Evolutionary conservation across 352 stramenopile species (phyloP).

Genomic region (Pythium monospermum): DNA sequence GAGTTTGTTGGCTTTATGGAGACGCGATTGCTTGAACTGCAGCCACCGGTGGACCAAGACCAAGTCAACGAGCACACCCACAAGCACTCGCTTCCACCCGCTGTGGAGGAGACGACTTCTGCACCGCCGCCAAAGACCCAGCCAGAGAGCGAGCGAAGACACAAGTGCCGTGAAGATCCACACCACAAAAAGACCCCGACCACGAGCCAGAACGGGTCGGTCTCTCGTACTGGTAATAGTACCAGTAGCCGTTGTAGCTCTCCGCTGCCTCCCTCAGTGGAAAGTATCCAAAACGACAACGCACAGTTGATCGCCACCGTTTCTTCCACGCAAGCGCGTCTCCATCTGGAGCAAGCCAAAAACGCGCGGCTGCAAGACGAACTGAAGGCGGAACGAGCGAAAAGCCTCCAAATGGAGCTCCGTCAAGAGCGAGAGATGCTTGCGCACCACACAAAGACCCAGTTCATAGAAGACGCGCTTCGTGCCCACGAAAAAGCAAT

Average conservation of each 20-base stretch:
- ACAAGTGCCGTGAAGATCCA: conserved; percentile 20
- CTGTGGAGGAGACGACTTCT: too few species aligned
- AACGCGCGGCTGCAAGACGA: conserved; percentile 13
- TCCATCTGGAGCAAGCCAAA: conserved; percentile 18
- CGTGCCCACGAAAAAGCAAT: conserved; percentile 34
- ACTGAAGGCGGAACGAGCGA: conserved; percentile 5
- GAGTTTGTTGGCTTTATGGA: conserved; percentile 53
- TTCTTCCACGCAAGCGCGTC: conserved; percentile 1
- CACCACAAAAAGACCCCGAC: too few species aligned
- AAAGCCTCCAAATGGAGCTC: conserved; percentile 12
- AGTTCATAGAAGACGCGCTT: conserved; percentile 39
- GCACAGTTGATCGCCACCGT: conserved; percentile 3
- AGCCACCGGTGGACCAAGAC: conserved; percentile 5
- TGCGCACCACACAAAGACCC: conserved; percentile 30
- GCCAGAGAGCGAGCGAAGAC: conserved; percentile 11
- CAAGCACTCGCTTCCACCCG: too few species aligned
- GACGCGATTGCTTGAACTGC: conserved; percentile 11
- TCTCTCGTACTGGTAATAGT: too few species aligned
- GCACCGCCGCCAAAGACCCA: too few species aligned
- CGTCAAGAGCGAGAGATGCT: conserved; percentile 43
- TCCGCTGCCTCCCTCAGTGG: too few species aligned
- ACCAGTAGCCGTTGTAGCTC: too few species aligned
- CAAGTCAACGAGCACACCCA: conserved; percentile 17
- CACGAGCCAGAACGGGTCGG: too few species aligned
- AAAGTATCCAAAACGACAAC: not conserved